phyloP scores from a whole-genome alignment of 305 asterid species.

The Fraxinus latifolia region DNA sequence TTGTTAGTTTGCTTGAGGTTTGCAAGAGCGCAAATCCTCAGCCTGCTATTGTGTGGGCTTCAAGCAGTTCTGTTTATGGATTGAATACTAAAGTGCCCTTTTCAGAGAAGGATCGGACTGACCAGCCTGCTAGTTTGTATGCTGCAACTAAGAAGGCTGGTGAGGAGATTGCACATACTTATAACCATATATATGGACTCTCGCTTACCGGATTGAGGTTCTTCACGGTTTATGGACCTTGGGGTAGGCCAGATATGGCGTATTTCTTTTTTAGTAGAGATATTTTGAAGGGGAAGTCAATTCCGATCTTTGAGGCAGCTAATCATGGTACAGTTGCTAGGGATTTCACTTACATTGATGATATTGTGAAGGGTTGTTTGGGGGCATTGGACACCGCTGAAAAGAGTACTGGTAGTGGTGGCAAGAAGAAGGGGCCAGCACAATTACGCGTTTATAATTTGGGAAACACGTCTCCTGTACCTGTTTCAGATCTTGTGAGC shows the following conservation, averaged over 20 bases:
- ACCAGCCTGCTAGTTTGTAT: conserved; percentile 26
- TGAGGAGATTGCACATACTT: conserved; percentile 7
- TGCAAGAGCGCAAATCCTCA: conserved; percentile 27
- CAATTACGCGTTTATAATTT: conserved; percentile 24
- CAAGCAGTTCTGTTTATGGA: conserved; percentile 31
- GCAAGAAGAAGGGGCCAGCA: conserved; percentile 27
- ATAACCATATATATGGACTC: not conserved
- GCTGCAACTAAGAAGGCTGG: conserved; percentile 13
- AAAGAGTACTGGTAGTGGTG: conserved; percentile 31
- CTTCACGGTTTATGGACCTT: conserved; percentile 29
- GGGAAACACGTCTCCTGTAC: conserved; percentile 29
- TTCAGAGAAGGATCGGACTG: conserved; percentile 25
- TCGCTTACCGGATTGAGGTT: conserved; percentile 22
- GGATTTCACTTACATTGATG: conserved; percentile 29
- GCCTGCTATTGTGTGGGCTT: conserved; percentile 28
- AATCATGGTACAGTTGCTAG: conserved; percentile 24
- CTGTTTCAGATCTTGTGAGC: conserved; percentile 23
- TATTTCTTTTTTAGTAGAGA: conserved; percentile 26
- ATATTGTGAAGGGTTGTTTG: conserved; percentile 27
- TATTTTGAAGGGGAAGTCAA: conserved; percentile 25
- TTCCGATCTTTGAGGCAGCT: conserved; percentile 18
- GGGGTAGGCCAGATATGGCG: conserved; percentile 34
- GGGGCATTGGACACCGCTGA: conserved; percentile 26
- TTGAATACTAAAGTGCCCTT: conserved; percentile 26
- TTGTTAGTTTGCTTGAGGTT: conserved; percentile 26